phyloP scores from a whole-genome alignment of 768 basidiomycete genomes.

The Psilocybe cyanescens region DNA sequence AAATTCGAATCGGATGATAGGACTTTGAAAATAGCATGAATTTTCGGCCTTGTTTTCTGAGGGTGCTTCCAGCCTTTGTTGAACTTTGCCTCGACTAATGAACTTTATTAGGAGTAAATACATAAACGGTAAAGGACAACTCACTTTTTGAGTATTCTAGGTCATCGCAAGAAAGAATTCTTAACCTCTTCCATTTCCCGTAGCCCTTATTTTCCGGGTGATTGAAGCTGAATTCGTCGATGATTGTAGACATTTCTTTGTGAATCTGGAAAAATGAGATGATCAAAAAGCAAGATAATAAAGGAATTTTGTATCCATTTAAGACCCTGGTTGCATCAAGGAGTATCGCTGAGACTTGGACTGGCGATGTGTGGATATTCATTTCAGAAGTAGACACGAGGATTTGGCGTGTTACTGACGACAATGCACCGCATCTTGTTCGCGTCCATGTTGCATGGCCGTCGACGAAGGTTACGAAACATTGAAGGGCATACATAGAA shows the following conservation, averaged over 20 bases:
- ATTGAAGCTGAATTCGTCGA: constrained; percentile 46
- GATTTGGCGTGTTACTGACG: constrained; percentile 5
- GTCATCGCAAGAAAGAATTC: constrained; percentile 38
- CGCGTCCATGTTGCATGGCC: not conserved
- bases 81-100: constrained; percentile 53
- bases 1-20: constrained; percentile 47
- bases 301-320: not conserved
- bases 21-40: constrained; percentile 56
- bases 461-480: too few relatives aligned
- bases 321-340: constrained; percentile 2
- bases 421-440: constrained; percentile 2
- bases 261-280: constrained; percentile 10
- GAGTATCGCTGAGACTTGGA: not conserved
- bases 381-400: constrained; percentile 1
- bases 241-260: constrained; percentile 25
- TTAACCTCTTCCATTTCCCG: constrained; percentile 46
- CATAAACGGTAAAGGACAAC: constrained; percentile 16
- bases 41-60: constrained; percentile 50
- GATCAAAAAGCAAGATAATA: not conserved
- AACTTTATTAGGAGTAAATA: not conserved
- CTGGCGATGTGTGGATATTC: not conserved
- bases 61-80: constrained; percentile 59
- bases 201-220: constrained; percentile 44
- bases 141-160: constrained; percentile 44
- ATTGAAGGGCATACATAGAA: too few relatives aligned